These are phyloP conservation scores for Pleurotus sapidus DNA, from an alignment of 768 basidiomycete species.

Conservation along the genomic window DNA sequence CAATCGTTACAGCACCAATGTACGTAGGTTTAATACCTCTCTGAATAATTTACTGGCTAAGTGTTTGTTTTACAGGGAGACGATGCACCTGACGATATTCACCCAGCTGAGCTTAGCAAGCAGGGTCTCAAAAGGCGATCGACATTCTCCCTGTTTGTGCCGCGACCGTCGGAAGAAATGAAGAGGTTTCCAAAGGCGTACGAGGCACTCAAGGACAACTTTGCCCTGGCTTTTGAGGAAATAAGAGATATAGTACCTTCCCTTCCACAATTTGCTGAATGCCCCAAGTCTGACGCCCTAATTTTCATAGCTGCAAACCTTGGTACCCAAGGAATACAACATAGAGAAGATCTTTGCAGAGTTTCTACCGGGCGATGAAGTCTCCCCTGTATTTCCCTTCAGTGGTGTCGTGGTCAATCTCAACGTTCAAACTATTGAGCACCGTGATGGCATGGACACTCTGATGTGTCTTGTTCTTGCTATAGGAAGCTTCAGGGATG, in stretches of 20 bases:
- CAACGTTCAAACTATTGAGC: slow-evolving; percentile 16
- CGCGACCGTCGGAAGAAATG: background rate
- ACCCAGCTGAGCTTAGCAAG: background rate
- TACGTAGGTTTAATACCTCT: slow-evolving; percentile 2
- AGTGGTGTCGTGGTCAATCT: slow-evolving; percentile 21
- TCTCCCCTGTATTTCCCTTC: slow-evolving; percentile 18
- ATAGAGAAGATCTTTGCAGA: slow-evolving; percentile 9
- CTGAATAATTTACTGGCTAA: background rate
- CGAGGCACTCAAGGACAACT: slow-evolving; percentile 11
- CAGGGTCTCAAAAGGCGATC: background rate
- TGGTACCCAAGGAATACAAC: slow-evolving; percentile 11
- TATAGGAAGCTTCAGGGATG: slow-evolving; percentile 19
- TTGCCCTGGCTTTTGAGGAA: slow-evolving; percentile 36
- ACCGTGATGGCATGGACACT: slow-evolving; percentile 18
- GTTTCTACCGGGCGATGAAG: slow-evolving; percentile 11
- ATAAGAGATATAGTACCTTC: background rate
- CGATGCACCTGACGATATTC: background rate
- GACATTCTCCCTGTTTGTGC: background rate
- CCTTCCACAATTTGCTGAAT: no score
- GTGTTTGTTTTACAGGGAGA: background rate
- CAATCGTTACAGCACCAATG: background rate
- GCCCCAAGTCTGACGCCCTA: no score
- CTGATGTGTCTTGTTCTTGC: slow-evolving; percentile 21
- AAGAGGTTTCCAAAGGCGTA: background rate
- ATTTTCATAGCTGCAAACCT: no score